Conservation (phyloP, 345 rosid genomes). For the Luvunga scandens region DNA sequence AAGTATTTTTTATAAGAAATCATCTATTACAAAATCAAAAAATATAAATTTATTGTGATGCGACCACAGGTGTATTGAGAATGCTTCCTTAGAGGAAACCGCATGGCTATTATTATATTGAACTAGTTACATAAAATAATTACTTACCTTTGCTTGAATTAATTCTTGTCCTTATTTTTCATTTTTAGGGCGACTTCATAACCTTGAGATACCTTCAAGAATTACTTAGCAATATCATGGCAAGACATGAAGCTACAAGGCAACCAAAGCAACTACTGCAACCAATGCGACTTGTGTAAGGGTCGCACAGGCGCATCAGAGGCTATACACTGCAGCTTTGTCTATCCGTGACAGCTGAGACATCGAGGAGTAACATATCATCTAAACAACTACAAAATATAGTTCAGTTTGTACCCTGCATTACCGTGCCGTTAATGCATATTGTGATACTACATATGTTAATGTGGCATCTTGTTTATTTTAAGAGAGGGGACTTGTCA, state of each 20-base stretch:
- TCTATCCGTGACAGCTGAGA: background rate
- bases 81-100: background rate
- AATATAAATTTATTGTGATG: background rate
- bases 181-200: slow-evolving; percentile 21
- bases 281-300: background rate
- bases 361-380: background rate
- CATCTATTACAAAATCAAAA: background rate
- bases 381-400: background rate
- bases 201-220: background rate
- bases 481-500: background rate
- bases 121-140: background rate
- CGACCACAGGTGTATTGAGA: background rate
- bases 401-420: background rate
- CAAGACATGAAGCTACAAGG: background rate
- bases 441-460: background rate
- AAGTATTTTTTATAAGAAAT: background rate
- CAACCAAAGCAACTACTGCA: background rate
- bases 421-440: background rate
- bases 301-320: background rate
- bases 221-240: slow-evolving; percentile 19
- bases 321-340: background rate
- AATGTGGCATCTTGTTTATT: background rate
- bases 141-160: background rate
- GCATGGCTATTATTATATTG: background rate
- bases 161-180: background rate